Percentiles rank a stretch among this genome's conserved stretches.
These are phyloP conservation scores for Populus hybrid DNA, from an alignment of 441 rosid species.

Conservation along the genomic window DNA sequence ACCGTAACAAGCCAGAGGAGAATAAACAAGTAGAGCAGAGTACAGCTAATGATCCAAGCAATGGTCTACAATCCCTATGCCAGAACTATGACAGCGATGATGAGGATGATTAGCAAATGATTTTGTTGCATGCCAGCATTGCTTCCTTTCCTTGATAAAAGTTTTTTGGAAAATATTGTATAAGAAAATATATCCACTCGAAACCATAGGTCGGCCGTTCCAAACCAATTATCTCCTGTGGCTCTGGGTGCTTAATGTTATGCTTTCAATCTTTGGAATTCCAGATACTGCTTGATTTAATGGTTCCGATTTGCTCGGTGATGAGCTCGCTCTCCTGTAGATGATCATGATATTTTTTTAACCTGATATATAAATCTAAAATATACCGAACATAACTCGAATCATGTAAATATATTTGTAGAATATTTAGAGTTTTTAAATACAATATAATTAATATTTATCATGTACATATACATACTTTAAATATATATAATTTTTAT, in stretches of 20 bases:
- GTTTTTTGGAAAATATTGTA: not conserved
- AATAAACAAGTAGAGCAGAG: slow-evolving; percentile 21
- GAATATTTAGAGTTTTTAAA: not conserved
- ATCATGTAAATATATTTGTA: too few relatives aligned
- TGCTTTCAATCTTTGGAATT: not conserved
- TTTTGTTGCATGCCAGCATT: not conserved
- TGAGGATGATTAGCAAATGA: slow-evolving; percentile 9
- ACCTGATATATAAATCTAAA: too few relatives aligned
- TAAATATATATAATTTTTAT: too few relatives aligned
- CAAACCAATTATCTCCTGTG: not conserved
- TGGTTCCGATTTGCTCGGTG: not conserved
- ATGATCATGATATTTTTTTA: too few relatives aligned
- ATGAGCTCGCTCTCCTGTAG: too few relatives aligned
- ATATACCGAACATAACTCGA: too few relatives aligned
- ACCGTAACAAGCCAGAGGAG: slow-evolving; percentile 22
- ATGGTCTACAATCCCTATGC: slow-evolving; percentile 49
- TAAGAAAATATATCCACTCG: not conserved
- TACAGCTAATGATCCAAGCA: slow-evolving; percentile 15
- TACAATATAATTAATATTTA: too few relatives aligned
- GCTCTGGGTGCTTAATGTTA: not conserved
- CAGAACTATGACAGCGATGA: slow-evolving; percentile 54
- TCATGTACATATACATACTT: too few relatives aligned
- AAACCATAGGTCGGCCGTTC: not conserved
- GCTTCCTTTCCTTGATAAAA: not conserved
- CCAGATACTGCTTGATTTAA: not conserved